Evolutionary conservation across 2,329 filamentous ascomycete species (phyloP), one percentile per base, ranked within the genome.

Genomic region (Fusarium ambrosium): DNA sequence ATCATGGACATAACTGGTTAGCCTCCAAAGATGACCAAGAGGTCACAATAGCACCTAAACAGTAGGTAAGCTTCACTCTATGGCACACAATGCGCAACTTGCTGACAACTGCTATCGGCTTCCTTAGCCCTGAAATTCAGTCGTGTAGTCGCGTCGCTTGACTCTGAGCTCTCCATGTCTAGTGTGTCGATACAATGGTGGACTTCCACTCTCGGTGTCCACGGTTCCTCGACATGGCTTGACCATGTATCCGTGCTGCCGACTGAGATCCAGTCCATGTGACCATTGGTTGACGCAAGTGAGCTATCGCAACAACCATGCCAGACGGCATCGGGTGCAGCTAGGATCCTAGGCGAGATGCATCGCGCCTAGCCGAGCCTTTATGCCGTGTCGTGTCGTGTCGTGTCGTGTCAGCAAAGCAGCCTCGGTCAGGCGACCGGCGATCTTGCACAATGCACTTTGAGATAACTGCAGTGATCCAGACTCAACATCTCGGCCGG

Each of bases 381-480:
- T 53, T 34, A 55, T 69, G 58, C 48, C 62, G 53, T 62, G 32
- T 34, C 62, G 59, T 62, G 70, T 61, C 53, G 29, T 69, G 58
- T 41, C 62, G 53, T 62, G 32, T 34, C 62, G 59, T 62, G 70
- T 61, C 53, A 68, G 41, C 34, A 61, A 59, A 67, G 63, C 51
- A 68, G 58, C 48, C 43, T 60, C n/a, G 62, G 66, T 76, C 73
- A 76, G 59, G 34, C 65, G 65, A 76, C 66, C 27, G 45, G 29
- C 37, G 55, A 69, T 71, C 65, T 66, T 74, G 68, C 51, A 66
- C 45, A 58, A 70, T 20, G 62, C 16, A 27, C 39, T 14, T 22
- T 27, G 41, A 51, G 32, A 39, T 62, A 36, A 58, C 58, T 51
- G 60, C 62, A 41, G 32, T 65, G 51, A 20, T 66, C 62, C 62